These are phyloP conservation scores for Polysphondylium violaceum DNA, from an alignment of 78 protist genomes.

Conservation along the genomic window DNA sequence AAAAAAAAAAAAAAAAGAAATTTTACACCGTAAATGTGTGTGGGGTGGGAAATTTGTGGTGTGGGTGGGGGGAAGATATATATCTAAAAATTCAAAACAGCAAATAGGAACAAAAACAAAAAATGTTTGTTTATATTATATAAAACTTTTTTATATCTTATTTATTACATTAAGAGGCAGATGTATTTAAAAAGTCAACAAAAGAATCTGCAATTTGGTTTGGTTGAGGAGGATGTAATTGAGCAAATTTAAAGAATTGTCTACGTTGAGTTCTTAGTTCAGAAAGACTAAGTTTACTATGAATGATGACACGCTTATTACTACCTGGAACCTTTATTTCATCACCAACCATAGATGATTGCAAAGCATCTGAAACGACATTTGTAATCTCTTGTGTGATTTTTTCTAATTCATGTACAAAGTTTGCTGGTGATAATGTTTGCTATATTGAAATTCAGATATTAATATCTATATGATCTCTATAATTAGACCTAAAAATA, in stretches of 20 bases:
- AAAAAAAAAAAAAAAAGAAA: not conserved
- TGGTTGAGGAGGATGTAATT: conserved; percentile 66
- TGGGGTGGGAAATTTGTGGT: no score
- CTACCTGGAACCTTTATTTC: conserved; percentile 60
- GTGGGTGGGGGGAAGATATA: no score
- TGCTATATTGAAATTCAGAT: conserved; percentile 2
- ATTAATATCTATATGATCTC: not conserved
- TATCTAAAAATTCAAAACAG: not conserved
- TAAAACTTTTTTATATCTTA: not conserved
- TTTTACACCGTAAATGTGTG: not conserved
- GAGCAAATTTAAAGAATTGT: conserved; percentile 67
- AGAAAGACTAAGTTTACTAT: not conserved
- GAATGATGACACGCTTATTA: conserved; percentile 35
- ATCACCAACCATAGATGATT: conserved; percentile 69
- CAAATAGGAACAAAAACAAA: no score
- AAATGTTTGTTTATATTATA: not conserved
- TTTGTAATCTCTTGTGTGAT: conserved; percentile 51
- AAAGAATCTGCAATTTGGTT: conserved; percentile 53
- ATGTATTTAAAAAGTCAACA: conserved; percentile 65
- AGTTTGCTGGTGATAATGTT: conserved; percentile 43
- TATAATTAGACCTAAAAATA: not conserved
- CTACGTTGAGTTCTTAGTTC: conserved; percentile 62
- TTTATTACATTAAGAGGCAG: not conserved
- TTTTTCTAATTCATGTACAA: conserved; percentile 56
- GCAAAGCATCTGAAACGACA: conserved; percentile 54